A percentile compares a stretch with the other conserved stretches of the same genome.
These are phyloP conservation scores for Nemania bipapillata DNA, from an alignment of 2,329 filamentous ascomycete species.

Conservation along the genomic window DNA sequence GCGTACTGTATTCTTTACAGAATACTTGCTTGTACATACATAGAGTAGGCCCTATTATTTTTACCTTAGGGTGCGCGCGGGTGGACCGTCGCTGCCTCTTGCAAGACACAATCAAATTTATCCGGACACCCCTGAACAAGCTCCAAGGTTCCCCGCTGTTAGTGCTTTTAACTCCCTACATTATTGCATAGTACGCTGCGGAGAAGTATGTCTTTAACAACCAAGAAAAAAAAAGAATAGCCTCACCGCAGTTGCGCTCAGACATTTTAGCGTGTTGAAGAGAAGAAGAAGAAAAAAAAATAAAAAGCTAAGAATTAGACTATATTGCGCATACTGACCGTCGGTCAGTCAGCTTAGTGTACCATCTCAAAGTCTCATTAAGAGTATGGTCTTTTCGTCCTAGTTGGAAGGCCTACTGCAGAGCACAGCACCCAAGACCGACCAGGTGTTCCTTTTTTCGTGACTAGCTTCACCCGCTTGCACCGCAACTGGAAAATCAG, in stretches of 20 bases:
- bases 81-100: constrained; percentile 21
- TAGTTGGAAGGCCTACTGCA: constrained; percentile 10
- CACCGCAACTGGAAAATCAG: constrained; percentile 28
- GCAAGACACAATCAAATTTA: constrained; percentile 32
- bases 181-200: constrained; percentile 10
- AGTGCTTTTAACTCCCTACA: neutral
- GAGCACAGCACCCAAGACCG: constrained; percentile 12
- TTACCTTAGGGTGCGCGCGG: neutral
- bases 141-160: constrained; percentile 28
- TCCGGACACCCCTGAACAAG: constrained; percentile 33
- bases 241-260: constrained; percentile 24
- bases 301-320: neutral
- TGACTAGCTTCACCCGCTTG: constrained; percentile 20
- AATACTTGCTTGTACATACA: no score
- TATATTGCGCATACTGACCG: neutral
- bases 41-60: no score
- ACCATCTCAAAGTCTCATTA: constrained; percentile 11
- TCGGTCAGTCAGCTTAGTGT: constrained; percentile 21
- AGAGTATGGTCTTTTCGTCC: constrained; percentile 10
- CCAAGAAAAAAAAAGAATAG: neutral
- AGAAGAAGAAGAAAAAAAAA: neutral
- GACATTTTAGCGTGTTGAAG: constrained; percentile 10
- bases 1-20: no score
- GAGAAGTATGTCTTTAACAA: constrained; percentile 23
- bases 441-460: constrained; percentile 18